These are phyloP conservation scores for Colletotrichum camelliae DNA, from an alignment of 2,329 filamentous ascomycete genomes.

Conservation along the genomic window DNA sequence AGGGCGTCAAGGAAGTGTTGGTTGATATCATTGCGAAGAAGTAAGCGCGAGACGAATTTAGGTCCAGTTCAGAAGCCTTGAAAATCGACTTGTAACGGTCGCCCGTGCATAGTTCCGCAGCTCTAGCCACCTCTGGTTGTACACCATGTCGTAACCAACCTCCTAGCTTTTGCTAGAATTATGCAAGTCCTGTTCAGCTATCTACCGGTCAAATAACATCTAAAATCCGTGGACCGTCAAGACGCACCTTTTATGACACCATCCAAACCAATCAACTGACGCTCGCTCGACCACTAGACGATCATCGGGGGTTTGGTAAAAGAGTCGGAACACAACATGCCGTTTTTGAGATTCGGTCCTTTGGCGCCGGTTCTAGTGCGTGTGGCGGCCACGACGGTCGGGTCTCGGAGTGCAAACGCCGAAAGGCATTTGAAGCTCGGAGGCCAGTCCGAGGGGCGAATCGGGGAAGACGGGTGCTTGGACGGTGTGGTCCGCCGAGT, in stretches of 20 bases:
- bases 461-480: neutral
- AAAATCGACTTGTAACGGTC: fast-evolving
- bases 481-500: neutral
- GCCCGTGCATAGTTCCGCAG: fast-evolving
- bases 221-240: neutral
- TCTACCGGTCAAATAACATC: too few species aligned
- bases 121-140: neutral
- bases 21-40: neutral
- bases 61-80: neutral
- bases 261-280: neutral
- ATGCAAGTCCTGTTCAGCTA: too few species aligned
- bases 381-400: neutral
- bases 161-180: neutral
- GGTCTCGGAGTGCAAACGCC: neutral
- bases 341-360: neutral
- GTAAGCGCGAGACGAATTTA: neutral
- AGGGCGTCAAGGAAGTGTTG: neutral
- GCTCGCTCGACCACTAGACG: neutral
- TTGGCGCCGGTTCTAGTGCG: neutral
- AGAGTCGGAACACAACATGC: too few species aligned
- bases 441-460: neutral
- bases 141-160: neutral
- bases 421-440: neutral
- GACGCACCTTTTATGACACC: neutral
- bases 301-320: neutral